Evolutionary conservation across 164 flowering plant species (phyloP), one percentile per base, ranked within the genome.

Genomic region (Berberis thunbergii): DNA sequence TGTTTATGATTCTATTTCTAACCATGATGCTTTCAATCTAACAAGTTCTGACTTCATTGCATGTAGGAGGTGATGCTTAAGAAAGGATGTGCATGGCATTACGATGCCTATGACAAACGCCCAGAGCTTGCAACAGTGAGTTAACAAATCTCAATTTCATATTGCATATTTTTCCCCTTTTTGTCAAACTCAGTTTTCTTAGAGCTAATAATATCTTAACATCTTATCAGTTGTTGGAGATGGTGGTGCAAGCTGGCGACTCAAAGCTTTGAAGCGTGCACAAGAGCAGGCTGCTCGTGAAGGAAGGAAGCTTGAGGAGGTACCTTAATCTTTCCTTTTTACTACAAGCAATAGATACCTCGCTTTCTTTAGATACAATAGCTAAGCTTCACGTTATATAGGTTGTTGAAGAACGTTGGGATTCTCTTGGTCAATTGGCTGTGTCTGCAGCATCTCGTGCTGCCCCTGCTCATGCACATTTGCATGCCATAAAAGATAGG

Each of bases 181-280:
- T n/a, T n/a, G n/a, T n/a, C n/a, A n/a, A n/a, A n/a, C n/a, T n/a
- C n/a, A n/a, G n/a, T n/a, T n/a, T n/a, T n/a, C n/a, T n/a, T n/a
- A n/a, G n/a, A n/a, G n/a, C n/a, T n/a, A n/a, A n/a, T n/a, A n/a
- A n/a, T n/a, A n/a, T n/a, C n/a, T n/a, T n/a, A n/a, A n/a, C n/a
- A n/a, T n/a, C n/a, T n/a, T n/a, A n/a, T 79, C 88, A 26, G 71
- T 87, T 72, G 84, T 91, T 76, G 97, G 97, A 8, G 98, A 93
- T 84, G 98, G 97, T 67, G 98, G 98, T 67, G 96, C 94, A 57
- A 93, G 98, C 63, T 93, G 98, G 98, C 78, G 94, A 68, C 71
- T 90, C 81, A 26, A 26, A 26, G 26, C 26, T 26, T 26, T 26
- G 26, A 26, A 26, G 26, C 26, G 26, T 26, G 26, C 26, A 26